Evolutionary conservation across 176 grass and related monocot species (phyloP).

Genomic region (bread wheat (Triticum aestivum)): IWGSC_CS_RefSeq_v2.1 NC_057807.1:420045560-420046059

Average conservation of each 20-base stretch:
- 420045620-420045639: slow-evolving; percentile 40
- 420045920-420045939: slow-evolving; percentile 63
- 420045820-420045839: slow-evolving; percentile 28
- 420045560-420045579: slow-evolving; percentile 76
- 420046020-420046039: slow-evolving; percentile 36
- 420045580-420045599: slow-evolving; percentile 65
- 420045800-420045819: slow-evolving; percentile 60
- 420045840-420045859: slow-evolving; percentile 44
- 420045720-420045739: slow-evolving; percentile 62
- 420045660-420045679: slow-evolving; percentile 56
- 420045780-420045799: slow-evolving; percentile 50
- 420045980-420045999: slow-evolving; percentile 69
- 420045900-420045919: slow-evolving; percentile 53
- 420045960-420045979: slow-evolving; percentile 50
- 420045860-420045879: slow-evolving; percentile 39
- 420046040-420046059: slow-evolving; percentile 56
- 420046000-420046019: slow-evolving; percentile 58
- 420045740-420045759: slow-evolving; percentile 57
- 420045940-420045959: slow-evolving; percentile 28
- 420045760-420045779: slow-evolving; percentile 44
- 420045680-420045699: slow-evolving; percentile 19
- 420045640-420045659: slow-evolving; percentile 7
- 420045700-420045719: slow-evolving; percentile 58
- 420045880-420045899: slow-evolving; percentile 48
- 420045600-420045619: slow-evolving; percentile 61